Conservation (phyloP, 2,329 filamentous ascomycete species). For the Talaromyces sp. region DNA sequence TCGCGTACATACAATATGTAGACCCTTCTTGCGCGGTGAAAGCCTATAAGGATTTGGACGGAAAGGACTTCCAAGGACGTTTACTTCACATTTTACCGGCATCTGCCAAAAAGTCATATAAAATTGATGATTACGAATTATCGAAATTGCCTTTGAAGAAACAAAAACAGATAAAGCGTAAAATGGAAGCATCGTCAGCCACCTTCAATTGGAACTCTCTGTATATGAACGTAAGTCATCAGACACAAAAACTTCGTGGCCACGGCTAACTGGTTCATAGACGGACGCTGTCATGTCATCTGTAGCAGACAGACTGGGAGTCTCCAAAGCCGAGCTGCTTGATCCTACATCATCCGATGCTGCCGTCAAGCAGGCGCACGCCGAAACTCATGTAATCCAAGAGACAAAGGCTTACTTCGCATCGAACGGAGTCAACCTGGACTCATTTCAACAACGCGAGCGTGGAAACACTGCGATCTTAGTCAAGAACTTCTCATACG, state of each 20-base stretch:
- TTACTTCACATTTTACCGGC: conserved; percentile 86
- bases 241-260: neutral
- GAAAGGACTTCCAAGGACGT: conserved; percentile 84
- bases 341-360: conserved; percentile 95
- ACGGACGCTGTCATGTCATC: conserved; percentile 86
- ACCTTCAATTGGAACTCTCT: conserved; percentile 98
- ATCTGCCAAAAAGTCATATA: conserved; percentile 72
- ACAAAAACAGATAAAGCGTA: conserved; percentile 84
- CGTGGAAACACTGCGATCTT: conserved; percentile 83
- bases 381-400: conserved; percentile 92
- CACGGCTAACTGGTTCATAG: conserved; percentile 25
- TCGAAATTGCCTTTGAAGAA: conserved; percentile 92
- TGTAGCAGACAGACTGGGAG: conserved; percentile 76
- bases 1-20: conserved; percentile 77
- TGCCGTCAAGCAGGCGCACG: conserved; percentile 92
- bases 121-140: conserved; percentile 80
- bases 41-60: conserved; percentile 76
- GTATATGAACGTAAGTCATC: conserved; percentile 75
- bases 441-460: conserved; percentile 80
- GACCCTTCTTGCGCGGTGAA: conserved; percentile 67
- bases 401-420: conserved; percentile 91
- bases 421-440: conserved; percentile 81
- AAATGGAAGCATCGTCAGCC: conserved; percentile 68
- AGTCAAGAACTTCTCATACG: conserved; percentile 91
- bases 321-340: conserved; percentile 85